phyloP scores from a whole-genome alignment of 306 rosid genomes.

The Cajanus cajan region DNA sequence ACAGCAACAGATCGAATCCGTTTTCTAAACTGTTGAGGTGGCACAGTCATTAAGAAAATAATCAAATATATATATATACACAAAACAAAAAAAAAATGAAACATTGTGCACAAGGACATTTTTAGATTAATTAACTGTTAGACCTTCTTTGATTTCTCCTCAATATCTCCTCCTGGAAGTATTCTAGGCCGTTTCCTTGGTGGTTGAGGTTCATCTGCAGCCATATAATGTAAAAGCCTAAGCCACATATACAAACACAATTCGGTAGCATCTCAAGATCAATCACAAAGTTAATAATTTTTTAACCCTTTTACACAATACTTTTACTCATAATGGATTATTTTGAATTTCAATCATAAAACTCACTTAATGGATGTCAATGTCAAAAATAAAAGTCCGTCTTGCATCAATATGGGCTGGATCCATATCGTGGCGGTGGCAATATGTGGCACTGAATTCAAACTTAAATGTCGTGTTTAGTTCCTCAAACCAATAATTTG shows the following conservation, averaged over 20 bases:
- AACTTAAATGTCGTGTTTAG: constrained; percentile 4
- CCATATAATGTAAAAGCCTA: constrained; percentile 32
- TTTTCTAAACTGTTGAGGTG: constrained; percentile 56
- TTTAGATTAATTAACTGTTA: background rate
- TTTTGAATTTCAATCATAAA: background rate
- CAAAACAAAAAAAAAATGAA: background rate
- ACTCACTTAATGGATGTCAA: background rate
- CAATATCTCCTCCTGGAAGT: constrained; percentile 72
- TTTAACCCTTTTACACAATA: background rate
- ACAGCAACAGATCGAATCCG: constrained; percentile 55
- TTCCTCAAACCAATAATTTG: constrained; percentile 21
- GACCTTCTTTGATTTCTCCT: constrained; percentile 93
- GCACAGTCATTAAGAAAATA: constrained; percentile 21
- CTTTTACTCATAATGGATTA: background rate
- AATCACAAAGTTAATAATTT: constrained; percentile 1
- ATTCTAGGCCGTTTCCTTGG: constrained; percentile 70
- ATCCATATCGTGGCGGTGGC: background rate
- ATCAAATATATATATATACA: background rate
- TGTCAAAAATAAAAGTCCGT: constrained; percentile 15
- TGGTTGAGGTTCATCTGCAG: constrained; percentile 60
- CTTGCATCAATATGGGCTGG: background rate
- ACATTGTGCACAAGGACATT: background rate
- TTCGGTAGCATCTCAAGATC: constrained; percentile 20
- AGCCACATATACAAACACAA: constrained; percentile 20
- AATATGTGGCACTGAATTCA: constrained; percentile 18